Evolutionary conservation across 495 filamentous ascomycete species (phyloP), one percentile per base, ranked within the genome.

Genomic region (Hapsidospora chrysogenum): DNA sequence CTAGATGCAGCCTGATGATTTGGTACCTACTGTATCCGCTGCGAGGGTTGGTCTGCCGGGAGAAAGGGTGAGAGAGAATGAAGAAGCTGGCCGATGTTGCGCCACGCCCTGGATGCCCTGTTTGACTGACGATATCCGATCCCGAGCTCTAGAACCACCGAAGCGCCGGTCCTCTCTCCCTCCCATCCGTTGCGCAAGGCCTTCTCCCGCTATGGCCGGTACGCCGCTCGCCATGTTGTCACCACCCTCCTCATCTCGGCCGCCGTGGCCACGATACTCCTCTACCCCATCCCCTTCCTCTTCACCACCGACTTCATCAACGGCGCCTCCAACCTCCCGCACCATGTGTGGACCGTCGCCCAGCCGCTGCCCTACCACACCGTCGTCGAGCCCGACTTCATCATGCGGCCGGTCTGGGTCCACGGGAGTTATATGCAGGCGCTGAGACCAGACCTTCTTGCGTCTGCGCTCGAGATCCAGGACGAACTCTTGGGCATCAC

Each of bases 281-380:
- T 73, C 41, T 82, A 78, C 43, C 74, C 77, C 10, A 67, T 76
- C 26, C 61, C 74, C 17, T 76, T 78, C 43, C 64, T 82, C 26
- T 78, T 76, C 53, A 68, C 72, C 45, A 60, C 60, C 52, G 63
- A 73, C 27, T 64, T 71, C 41, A 66, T 64, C 36, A 63, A 64
- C 47, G 62, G 71, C 54, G 58, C 67, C 33, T 68, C 73, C 32
- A 61, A 67, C 40, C 62, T 80, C 10, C 77, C 78, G 13, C 71
- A 78, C 46, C 74, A 81, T 64, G 78, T 78, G 35, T 84, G 78
- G 78, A 81, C 77, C 16, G 73, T 74, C 25, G 76, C 76, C 4
- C 68, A 68, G 31, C 71, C 73, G 17, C 65, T 73, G 36, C 42
- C 51, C 31, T 56, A 57, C 26, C 41, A 45, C 29, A 40, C 40